Evolutionary conservation across 805 yeast species (phyloP), one percentile per base, ranked within the genome.

Genomic region (Candida germanica): DNA sequence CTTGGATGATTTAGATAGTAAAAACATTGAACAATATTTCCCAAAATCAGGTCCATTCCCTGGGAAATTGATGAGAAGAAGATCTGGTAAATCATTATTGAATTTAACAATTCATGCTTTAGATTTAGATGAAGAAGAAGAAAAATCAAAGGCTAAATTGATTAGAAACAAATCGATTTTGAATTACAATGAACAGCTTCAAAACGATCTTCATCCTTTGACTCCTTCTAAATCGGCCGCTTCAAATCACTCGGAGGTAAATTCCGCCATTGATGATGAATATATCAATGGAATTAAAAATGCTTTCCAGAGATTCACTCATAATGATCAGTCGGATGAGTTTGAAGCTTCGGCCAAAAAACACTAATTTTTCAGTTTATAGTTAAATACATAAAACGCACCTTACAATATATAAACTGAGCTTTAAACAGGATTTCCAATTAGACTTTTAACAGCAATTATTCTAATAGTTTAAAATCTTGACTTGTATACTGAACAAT

Each of bases 61-160:
- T 10, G 79, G 77, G 5, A 64, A 65, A 32, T 61, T 83, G 55
- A 59, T 66, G 35, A 72, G 89, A 55, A 77, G 91, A 55, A 76
- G 78, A 49, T 79, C 87, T 20, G 83, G 87, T n/a, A 82, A 80
- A 51, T 82, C 89, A 1, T 61, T 83, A 36, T 69, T 83, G 46
- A 80, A 79, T 43, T 65, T 83, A 47, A 80, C 89, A 1, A 80
- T 83, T 17, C 70, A 80, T 36, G 69, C 83, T 19, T 64, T 83
- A 46, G 88, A 83, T 45, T 61, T 83, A 47, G 76, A 76, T 33
- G 86, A 77, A 20, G 86, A 80, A 27, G 89, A 79, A 46, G 54
- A 49, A 22, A 42, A 47, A 35, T 36, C 23, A 13, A 44, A 44
- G 22, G 46, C 45, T 15, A 41, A 35, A 22, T 33, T 44, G 11